Conservation (phyloP, 176 grass and related monocot species). For the Oryza rufipogon region DNA sequence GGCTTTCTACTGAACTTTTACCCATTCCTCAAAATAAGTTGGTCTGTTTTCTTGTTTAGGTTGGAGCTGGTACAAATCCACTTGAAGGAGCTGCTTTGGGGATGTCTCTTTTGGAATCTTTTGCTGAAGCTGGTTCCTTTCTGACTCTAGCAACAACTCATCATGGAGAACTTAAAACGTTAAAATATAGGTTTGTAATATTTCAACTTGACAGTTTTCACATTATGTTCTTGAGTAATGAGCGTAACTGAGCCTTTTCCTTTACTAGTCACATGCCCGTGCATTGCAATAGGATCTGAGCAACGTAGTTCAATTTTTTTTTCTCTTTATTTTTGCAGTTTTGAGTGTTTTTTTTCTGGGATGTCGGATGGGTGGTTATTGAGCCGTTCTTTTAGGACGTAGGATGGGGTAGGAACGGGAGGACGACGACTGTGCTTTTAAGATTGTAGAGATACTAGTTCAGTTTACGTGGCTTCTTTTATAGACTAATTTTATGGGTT, state of each 20-base stretch:
- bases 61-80: conserved; percentile 88
- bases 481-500: conserved; percentile 6
- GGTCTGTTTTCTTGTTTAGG: conserved; percentile 36
- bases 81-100: conserved; percentile 87
- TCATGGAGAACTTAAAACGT: conserved; percentile 86
- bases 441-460: neutral
- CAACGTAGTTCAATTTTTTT: too few relatives aligned
- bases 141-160: conserved; percentile 78
- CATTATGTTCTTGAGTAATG: conserved; percentile 12
- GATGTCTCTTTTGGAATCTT: conserved; percentile 82
- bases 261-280: neutral
- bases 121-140: conserved; percentile 71
- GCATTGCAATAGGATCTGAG: too few relatives aligned
- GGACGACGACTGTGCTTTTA: too few relatives aligned
- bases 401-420: too few relatives aligned
- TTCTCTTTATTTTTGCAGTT: too few relatives aligned
- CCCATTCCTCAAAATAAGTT: conserved; percentile 4
- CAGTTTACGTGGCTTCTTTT: neutral
- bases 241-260: neutral
- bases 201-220: conserved; percentile 32
- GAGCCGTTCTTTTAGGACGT: too few relatives aligned
- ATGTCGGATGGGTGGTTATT: too few relatives aligned
- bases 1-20: conserved; percentile 16
- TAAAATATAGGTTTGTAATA: conserved; percentile 75
- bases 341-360: too few relatives aligned